These are phyloP conservation scores for Pyrenula aspistea DNA, from an alignment of 495 filamentous ascomycete genomes.

Conservation along the genomic window DNA sequence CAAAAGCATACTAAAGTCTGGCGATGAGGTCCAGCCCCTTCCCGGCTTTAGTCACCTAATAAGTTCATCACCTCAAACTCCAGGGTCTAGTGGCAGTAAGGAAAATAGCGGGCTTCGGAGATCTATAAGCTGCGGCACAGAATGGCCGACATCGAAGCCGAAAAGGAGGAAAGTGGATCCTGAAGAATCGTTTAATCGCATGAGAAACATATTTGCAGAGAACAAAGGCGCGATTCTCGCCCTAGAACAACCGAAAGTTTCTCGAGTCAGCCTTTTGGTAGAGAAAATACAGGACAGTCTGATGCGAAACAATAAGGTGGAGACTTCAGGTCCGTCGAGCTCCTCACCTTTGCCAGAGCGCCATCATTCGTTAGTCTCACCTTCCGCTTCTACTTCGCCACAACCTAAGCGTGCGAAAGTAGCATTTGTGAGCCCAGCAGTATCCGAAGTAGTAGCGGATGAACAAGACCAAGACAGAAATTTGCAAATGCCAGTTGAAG, in stretches of 20 bases:
- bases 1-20: conserved; percentile 25
- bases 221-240: conserved; percentile 40
- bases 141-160: conserved; percentile 40
- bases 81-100: conserved; percentile 29
- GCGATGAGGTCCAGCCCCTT: conserved; percentile 26
- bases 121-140: conserved; percentile 60
- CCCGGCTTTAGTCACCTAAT: conserved; percentile 50
- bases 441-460: conserved; percentile 5
- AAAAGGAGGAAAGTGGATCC: conserved; percentile 37
- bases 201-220: conserved; percentile 31
- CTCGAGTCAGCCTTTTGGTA: conserved; percentile 49
- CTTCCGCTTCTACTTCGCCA: background rate
- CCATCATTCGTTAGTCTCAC: conserved; percentile 17
- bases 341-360: conserved; percentile 43
- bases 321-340: conserved; percentile 26
- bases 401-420: conserved; percentile 3
- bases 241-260: conserved; percentile 36
- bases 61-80: conserved; percentile 59
- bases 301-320: conserved; percentile 21
- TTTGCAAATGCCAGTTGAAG: conserved; percentile 1
- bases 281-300: conserved; percentile 56
- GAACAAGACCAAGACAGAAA: conserved; percentile 1
- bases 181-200: conserved; percentile 16
- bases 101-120: conserved; percentile 49
- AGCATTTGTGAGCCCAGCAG: conserved; percentile 3